Base-by-base conservation (phyloP, 139 green algal genomes). In the Micractinium conductrix region DNA sequence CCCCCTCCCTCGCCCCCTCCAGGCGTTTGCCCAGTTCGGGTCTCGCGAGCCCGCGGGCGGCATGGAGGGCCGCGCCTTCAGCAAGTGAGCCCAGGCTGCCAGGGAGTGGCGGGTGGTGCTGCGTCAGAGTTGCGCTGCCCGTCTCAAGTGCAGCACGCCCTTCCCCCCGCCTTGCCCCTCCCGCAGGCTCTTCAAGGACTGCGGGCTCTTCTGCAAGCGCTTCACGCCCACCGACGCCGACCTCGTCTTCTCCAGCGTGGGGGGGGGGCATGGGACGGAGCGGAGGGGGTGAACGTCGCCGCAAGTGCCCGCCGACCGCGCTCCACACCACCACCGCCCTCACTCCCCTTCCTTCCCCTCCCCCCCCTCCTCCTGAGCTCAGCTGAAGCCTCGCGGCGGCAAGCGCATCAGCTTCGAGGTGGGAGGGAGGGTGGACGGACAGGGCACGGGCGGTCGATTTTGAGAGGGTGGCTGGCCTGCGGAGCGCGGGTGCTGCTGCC, bases 341-440 rank as follows among this genome's bases (percentile, higher is more conserved):
- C 48, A 58, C 10, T 62, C 19, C 53, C 53, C 53, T 30, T 22
- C 53, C 53, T 22, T 19, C 53, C 53, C 48, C 53, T 28, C 37
- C 35, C 9, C 69, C 22, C 33, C 3, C 4, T 16, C 8, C n/a
- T n/a, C n/a, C n/a, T n/a, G n/a, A n/a, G n/a, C n/a, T n/a, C 73
- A 79, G 73, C 24, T 79, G 19, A 81, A 81, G 75, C 38, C 75
- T 4, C 67, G 67, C 50, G 75, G 75, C 37, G 75, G 33, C 75
- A 81, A 81, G 75, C 75, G 75, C 53, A 81, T 81, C 55, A 26
- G 24, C 55, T 81, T 72, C 8, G 75, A 81, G 9, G n/a, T n/a
- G n/a, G n/a, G n/a, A n/a, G n/a, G n/a, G n/a, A n/a, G n/a, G n/a
- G n/a, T n/a, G n/a, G n/a, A n/a, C n/a, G n/a, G n/a, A n/a, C n/a